Conservation (phyloP, 192 early-diverging fungal genomes). For the Linnemannia zychae region DNA sequence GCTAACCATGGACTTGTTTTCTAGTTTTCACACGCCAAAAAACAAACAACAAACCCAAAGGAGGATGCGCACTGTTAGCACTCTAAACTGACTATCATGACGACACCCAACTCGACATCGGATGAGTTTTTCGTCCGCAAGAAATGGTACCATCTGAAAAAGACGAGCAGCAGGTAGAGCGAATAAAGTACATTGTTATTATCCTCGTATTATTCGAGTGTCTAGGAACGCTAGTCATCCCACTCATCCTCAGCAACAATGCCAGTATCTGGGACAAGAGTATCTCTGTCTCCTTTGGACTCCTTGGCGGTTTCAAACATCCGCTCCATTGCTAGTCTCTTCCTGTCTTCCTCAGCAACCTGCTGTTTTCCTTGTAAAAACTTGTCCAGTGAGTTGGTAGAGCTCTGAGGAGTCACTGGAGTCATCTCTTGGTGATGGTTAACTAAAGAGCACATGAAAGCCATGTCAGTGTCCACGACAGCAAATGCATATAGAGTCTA, state of each 20-base stretch:
- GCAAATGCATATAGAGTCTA: not conserved
- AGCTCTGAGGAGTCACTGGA: constrained; percentile 18
- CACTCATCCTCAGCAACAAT: constrained; percentile 44
- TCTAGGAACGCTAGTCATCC: constrained; percentile 48
- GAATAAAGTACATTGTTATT: too few relatives aligned
- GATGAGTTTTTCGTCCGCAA: too few relatives aligned
- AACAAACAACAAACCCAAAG: too few relatives aligned
- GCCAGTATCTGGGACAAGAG: constrained; percentile 46
- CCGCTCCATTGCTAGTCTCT: constrained; percentile 43
- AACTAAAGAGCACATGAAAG: constrained; percentile 12
- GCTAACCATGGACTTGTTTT: too few relatives aligned
- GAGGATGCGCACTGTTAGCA: too few relatives aligned
- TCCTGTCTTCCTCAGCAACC: constrained; percentile 45
- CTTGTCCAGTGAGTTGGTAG: constrained; percentile 45
- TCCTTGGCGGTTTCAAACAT: constrained; percentile 56
- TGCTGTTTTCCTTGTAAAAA: constrained; percentile 50
- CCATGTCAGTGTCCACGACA: not conserved
- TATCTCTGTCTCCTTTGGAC: constrained; percentile 50
- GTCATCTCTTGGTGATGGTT: constrained; percentile 27
- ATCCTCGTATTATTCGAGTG: too few relatives aligned
- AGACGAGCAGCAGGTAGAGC: too few relatives aligned
- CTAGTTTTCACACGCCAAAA: too few relatives aligned
- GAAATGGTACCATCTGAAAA: too few relatives aligned
- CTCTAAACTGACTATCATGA: too few relatives aligned
- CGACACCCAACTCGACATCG: too few relatives aligned